Conservation (phyloP, 2,329 filamentous ascomycete species). For the Fusarium brachygibbosum region DNA sequence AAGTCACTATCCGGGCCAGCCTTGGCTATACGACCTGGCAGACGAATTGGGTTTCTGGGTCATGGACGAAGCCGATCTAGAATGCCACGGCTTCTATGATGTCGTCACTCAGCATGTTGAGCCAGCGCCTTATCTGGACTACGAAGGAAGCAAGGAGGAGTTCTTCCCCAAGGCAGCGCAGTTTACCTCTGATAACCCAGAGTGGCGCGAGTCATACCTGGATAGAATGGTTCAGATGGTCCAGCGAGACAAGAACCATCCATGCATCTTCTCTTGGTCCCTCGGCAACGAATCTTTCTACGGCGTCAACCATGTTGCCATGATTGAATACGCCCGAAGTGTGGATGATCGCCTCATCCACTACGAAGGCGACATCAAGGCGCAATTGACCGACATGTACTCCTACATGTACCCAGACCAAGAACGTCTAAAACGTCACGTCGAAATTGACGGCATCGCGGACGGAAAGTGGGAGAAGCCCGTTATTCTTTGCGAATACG, state of each 20-base stretch:
- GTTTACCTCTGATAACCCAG: conserved; percentile 17
- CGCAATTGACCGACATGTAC: conserved; percentile 24
- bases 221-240: conserved; percentile 22
- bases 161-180: conserved; percentile 23
- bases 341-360: conserved; percentile 18
- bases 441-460: conserved; percentile 5
- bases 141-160: conserved; percentile 24
- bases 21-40: conserved; percentile 18
- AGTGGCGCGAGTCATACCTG: conserved; percentile 6
- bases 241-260: conserved; percentile 22
- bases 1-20: conserved; percentile 12
- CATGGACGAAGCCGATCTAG: conserved; percentile 23
- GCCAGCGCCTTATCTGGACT: conserved; percentile 16
- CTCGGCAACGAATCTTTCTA: conserved; percentile 22
- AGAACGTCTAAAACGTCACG: conserved; percentile 12
- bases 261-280: conserved; percentile 22
- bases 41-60: conserved; percentile 24
- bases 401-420: conserved; percentile 26
- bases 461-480: conserved; percentile 18
- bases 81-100: conserved; percentile 19
- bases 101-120: conserved; percentile 18
- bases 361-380: conserved; percentile 24
- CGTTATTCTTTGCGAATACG: conserved; percentile 20
- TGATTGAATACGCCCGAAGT: conserved; percentile 22
- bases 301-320: conserved; percentile 12